Evolutionary conservation across 495 filamentous ascomycete species (phyloP), one percentile per base, ranked within the genome.

Genomic region (Aspergillus ostianus): DNA sequence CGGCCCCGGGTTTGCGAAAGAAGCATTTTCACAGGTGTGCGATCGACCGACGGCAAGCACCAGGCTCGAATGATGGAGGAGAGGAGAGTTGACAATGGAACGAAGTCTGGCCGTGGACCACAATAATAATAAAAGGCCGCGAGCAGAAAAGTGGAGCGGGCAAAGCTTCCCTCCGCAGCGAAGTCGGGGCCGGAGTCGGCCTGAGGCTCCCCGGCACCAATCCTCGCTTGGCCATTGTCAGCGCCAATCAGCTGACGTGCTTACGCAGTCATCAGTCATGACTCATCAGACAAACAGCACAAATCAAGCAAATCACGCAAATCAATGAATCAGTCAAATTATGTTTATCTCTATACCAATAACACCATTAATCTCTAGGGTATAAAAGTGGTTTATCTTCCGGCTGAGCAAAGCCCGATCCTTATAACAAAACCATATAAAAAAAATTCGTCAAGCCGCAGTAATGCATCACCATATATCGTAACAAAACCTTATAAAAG

Each of bases 1-100:
- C 77, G 77, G 46, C 73, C 75, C 65, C 75, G 65, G 32, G 71
- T 68, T 64, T 74, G 77, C 53, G 75, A 66, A 48, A 73, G 62
- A 64, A 80, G 69, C 77, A 80, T 80, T 64, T 59, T 69, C 20
- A 51, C n/a, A 26, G 36, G 21, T 13, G n/a, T 15, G 45, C 21
- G 23, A 50, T 41, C 36, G 3, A 41, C 9, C 36, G 12, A 41
- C 3, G 36, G 36, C 12, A 4, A 15, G 36, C 36, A 41, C 36
- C 36, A 50, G 50, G 26, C 51, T 20, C 51, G 30, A 48, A 23
- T 46, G 27, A 60, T 10, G 15, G 63, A 23, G 15, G 54, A 54
- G 60, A 52, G 56, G 47, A 59, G 48, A 58, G 55, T 53, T 47
- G 44, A 50, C 15, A 47, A 21, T 23, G 46, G 41, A 19, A n/a